phyloP scores from a whole-genome alignment of 1,139 yeast species.

The Torulaspora pretoriensis region DNA sequence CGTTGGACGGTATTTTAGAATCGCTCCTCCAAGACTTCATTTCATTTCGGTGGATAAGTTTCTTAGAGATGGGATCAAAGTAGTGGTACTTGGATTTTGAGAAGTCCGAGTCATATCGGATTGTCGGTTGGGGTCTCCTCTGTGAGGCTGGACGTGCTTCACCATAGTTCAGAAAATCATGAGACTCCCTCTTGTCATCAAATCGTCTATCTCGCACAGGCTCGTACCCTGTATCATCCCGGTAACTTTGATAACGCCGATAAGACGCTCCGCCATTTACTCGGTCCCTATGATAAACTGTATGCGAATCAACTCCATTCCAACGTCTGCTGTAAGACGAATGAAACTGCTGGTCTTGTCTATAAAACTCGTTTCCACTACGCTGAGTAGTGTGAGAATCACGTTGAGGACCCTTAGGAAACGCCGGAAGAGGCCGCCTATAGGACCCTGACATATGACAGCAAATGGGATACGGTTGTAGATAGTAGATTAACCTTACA shows the following conservation, averaged over 20 bases:
- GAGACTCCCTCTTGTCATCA: not conserved
- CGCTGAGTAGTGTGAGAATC: constrained; percentile 9
- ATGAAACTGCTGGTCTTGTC: constrained; percentile 3
- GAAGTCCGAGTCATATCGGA: constrained; percentile 23
- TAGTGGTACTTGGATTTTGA: constrained; percentile 32
- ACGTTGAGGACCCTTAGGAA: constrained; percentile 16
- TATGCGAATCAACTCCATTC: constrained; percentile 3
- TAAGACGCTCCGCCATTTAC: not conserved
- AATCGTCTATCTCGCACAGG: not conserved
- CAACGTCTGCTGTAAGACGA: constrained; percentile 2
- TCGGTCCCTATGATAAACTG: constrained; percentile 3
- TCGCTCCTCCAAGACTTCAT: constrained; percentile 29
- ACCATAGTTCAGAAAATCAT: not conserved
- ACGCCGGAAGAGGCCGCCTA: constrained; percentile 17
- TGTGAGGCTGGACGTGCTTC: not conserved
- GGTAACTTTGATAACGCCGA: constrained; percentile 1
- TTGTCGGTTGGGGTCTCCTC: constrained; percentile 23
- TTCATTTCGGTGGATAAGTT: constrained; percentile 22
- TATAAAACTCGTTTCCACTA: not conserved
- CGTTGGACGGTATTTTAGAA: constrained; percentile 42
- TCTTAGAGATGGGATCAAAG: constrained; percentile 26
- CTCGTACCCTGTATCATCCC: not conserved
- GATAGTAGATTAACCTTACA: not conserved
- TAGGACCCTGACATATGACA: constrained; percentile 17
- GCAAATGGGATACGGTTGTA: not conserved